Percentiles rank a stretch among this genome's conserved stretches.
phyloP scores from a whole-genome alignment of 257 asterid genomes.

The Nicotiana sylvestris region DNA sequence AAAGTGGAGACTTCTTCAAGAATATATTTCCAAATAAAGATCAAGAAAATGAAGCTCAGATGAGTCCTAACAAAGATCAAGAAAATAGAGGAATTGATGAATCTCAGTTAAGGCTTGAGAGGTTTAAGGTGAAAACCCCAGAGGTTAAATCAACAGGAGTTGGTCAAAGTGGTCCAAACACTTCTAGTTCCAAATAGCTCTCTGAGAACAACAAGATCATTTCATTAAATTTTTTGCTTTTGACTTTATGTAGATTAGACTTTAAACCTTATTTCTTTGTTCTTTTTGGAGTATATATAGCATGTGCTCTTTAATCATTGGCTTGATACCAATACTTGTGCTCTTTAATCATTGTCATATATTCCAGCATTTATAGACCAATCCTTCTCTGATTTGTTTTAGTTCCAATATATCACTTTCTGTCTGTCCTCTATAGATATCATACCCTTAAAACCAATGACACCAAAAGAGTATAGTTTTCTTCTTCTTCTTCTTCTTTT shows the following conservation, averaged over 20 bases:
- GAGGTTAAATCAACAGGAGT: background rate
- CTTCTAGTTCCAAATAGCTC: background rate
- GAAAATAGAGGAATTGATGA: conserved; percentile 5
- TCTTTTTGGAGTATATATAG: background rate
- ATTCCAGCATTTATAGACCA: too few relatives aligned
- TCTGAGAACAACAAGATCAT: background rate
- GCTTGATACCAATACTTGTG: too few relatives aligned
- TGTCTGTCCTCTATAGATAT: too few relatives aligned
- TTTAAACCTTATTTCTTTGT: background rate
- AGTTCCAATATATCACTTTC: too few relatives aligned
- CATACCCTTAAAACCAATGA: too few relatives aligned
- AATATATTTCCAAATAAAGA: background rate
- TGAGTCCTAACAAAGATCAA: background rate
- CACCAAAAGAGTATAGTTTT: too few relatives aligned
- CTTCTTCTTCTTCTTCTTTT: too few relatives aligned
- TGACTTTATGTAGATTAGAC: background rate
- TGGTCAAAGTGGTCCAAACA: background rate
- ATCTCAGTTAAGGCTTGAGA: background rate
- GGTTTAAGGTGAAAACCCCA: conserved; percentile 9
- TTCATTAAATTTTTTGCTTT: background rate
- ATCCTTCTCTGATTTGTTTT: too few relatives aligned
- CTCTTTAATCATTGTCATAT: background rate
- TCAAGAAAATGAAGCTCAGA: background rate
- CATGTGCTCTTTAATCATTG: background rate
- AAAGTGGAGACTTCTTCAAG: background rate